These are phyloP conservation scores for Scleroderma bovista DNA, from an alignment of 768 basidiomycete species.

Conservation along the genomic window DNA sequence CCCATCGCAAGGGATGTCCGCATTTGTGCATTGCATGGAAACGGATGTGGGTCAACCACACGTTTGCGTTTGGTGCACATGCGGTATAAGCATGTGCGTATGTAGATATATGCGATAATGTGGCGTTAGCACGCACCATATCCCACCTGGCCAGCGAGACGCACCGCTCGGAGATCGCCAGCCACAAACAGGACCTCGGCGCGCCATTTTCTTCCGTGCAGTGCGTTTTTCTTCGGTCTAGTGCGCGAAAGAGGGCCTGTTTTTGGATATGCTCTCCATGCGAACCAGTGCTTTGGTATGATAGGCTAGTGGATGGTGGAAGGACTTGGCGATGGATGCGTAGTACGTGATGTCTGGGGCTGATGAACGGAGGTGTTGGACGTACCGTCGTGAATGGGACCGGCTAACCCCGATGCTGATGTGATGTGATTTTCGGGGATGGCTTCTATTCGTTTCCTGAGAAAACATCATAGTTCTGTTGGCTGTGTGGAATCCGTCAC, in stretches of 20 bases:
- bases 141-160: slow-evolving; percentile 30
- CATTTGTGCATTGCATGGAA: no score
- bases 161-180: slow-evolving; percentile 80
- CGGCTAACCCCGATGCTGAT: slow-evolving; percentile 77
- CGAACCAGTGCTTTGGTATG: slow-evolving; percentile 73
- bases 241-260: slow-evolving; percentile 48
- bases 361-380: background rate
- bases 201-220: slow-evolving; percentile 84
- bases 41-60: background rate
- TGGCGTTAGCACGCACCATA: no score
- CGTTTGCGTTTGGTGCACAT: background rate
- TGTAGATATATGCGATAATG: background rate
- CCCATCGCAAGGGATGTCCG: no score
- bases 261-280: slow-evolving; percentile 57
- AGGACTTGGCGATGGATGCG: slow-evolving; percentile 79
- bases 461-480: no score
- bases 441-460: slow-evolving; percentile 83
- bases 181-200: slow-evolving; percentile 79
- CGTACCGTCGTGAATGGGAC: slow-evolving; percentile 84
- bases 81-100: no score
- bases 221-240: slow-evolving; percentile 71
- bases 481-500: no score
- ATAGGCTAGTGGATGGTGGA: slow-evolving; percentile 62
- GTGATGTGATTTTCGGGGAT: slow-evolving; percentile 82
- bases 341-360: slow-evolving; percentile 84